Conservation (phyloP, 257 asterid species). For the Plectranthus barbatus region DNA sequence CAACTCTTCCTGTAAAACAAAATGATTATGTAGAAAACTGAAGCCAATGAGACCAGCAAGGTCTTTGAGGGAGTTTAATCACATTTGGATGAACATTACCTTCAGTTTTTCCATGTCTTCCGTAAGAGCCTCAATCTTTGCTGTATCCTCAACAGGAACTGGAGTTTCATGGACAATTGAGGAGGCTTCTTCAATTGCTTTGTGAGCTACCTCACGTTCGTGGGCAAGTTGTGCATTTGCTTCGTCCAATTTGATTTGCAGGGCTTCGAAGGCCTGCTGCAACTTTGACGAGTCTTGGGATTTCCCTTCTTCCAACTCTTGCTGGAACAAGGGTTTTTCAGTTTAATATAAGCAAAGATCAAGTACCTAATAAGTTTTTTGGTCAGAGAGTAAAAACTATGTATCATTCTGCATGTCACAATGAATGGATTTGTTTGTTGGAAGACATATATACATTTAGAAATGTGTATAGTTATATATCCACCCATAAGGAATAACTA, state of each 20-base stretch:
- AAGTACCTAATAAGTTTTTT: not conserved
- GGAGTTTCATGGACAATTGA: conserved; percentile 66
- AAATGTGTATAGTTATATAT: not conserved
- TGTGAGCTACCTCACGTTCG: conserved; percentile 83
- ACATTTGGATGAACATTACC: conserved; percentile 47
- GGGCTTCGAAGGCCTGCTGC: conserved; percentile 62
- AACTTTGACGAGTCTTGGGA: conserved; percentile 57
- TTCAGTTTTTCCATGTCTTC: conserved; percentile 62
- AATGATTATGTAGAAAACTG: conserved; percentile 2
- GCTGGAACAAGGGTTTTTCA: conserved; percentile 34
- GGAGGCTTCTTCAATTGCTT: conserved; percentile 83
- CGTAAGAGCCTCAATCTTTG: conserved; percentile 58
- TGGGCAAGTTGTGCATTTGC: conserved; percentile 51
- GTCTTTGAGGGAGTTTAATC: not conserved
- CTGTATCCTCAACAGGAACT: conserved; percentile 77
- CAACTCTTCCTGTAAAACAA: conserved; percentile 41
- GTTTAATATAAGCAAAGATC: conserved; percentile 5
- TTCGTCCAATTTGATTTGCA: conserved; percentile 73
- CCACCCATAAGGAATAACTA: not conserved
- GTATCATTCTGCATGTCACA: too few relatives aligned
- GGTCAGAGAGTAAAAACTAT: too few relatives aligned
- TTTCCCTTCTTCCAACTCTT: conserved; percentile 77
- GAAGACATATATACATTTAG: not conserved
- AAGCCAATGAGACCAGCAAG: not conserved
- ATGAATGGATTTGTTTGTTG: too few relatives aligned